Evolutionary conservation across 805 yeast genomes (phyloP).

Genomic region (Yarrowia divulgata): DNA sequence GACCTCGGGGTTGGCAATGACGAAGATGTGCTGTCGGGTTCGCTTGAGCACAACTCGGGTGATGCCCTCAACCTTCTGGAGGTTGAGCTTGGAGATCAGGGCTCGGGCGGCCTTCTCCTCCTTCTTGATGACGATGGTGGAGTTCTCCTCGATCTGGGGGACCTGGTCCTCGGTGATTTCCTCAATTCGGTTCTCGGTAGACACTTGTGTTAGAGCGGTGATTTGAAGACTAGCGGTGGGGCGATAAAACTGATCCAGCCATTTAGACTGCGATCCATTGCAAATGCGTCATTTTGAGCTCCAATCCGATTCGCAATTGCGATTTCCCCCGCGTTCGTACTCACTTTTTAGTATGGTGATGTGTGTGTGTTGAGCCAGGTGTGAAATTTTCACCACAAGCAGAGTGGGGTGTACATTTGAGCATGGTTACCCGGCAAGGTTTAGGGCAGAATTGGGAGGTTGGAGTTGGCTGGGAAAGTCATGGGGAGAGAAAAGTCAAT

Average conservation of each 20-base stretch:
- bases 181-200: conserved; percentile 38
- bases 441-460: background rate
- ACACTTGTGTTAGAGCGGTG: conserved; percentile 22
- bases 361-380: background rate
- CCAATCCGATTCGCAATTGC: conserved; percentile 2
- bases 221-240: background rate
- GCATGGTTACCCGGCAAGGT: conserved; percentile 28
- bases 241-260: too few relatives aligned
- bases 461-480: background rate
- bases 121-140: conserved; percentile 82
- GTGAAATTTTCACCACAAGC: conserved; percentile 21
- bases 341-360: conserved; percentile 34
- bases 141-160: conserved; percentile 76
- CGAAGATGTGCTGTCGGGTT: conserved; percentile 88
- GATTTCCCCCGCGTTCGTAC: background rate
- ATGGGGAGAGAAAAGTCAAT: background rate
- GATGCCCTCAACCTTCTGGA: conserved; percentile 90
- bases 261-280: too few relatives aligned
- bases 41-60: conserved; percentile 94
- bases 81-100: conserved; percentile 82
- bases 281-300: background rate
- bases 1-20: conserved; percentile 93
- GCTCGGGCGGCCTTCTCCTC: conserved; percentile 97
- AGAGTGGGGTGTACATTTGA: conserved; percentile 38
- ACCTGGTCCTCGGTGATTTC: conserved; percentile 41